Conservation (phyloP, 2,329 filamentous ascomycete species). For the Nothophaeocryptopus gaeumannii region DNA sequence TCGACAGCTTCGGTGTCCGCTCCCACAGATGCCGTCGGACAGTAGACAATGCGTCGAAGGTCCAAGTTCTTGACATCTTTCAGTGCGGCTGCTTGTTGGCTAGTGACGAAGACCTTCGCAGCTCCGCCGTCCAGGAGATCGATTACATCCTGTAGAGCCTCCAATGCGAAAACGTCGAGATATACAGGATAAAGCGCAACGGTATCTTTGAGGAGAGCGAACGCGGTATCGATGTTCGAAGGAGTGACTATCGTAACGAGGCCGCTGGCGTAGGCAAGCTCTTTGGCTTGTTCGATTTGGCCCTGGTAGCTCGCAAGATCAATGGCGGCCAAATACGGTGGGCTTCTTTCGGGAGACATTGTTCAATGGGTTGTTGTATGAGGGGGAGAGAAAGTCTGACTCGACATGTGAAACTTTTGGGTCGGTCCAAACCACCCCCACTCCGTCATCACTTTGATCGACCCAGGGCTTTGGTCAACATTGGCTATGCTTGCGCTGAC, state of each 20-base stretch:
- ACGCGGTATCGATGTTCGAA: conserved; percentile 43
- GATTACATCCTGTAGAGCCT: conserved; percentile 69
- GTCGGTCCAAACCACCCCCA: background rate
- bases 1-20: conserved; percentile 43
- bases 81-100: conserved; percentile 62
- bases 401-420: background rate
- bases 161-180: conserved; percentile 71
- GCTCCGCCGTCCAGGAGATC: conserved; percentile 82
- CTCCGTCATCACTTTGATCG: conserved; percentile 10
- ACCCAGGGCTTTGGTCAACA: no score
- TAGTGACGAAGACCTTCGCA: conserved; percentile 75
- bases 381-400: conserved; percentile 4
- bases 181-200: conserved; percentile 61
- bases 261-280: conserved; percentile 58
- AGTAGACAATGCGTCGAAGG: conserved; percentile 56
- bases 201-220: conserved; percentile 56
- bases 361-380: conserved; percentile 9
- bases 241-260: conserved; percentile 54
- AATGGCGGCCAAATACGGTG: conserved; percentile 50
- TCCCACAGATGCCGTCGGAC: conserved; percentile 43
- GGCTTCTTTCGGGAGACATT: conserved; percentile 23
- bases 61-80: conserved; percentile 52
- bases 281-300: conserved; percentile 46
- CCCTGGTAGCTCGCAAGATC: conserved; percentile 45
- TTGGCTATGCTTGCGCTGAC: no score